Evolutionary conservation across 257 asterid species (phyloP), one percentile per base, ranked within the genome.

Genomic region (Galeopsis tetrahit): DNA sequence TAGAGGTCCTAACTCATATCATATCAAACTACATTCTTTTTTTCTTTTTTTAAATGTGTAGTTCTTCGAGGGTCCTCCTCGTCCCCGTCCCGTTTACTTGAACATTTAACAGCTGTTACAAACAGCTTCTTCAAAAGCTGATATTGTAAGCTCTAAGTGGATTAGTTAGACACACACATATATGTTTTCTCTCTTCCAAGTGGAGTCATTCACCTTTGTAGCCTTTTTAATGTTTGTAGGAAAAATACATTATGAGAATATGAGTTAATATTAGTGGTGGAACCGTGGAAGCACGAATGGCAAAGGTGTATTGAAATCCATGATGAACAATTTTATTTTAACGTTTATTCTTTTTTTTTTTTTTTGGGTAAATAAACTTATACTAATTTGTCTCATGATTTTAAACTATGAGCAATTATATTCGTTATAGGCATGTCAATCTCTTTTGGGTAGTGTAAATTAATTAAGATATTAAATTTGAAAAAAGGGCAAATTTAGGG

Each of bases 1-100:
- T 69, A 79, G 79, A 70, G 76, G 72, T 75, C 81, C 60, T 44
- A 35, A 75, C 70, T 75, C 75, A 17, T 74, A 68, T 61, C 15
- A 9, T 63, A 69, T 17, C 73, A 59, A 70, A 55, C 65, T 70
- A 63, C 31, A 58, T 69, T 82, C 68, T 63, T 82, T 56, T 51
- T 46, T 69, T 59, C 10, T 7, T 55, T 5, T 53, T 35, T 10
- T 4, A 15, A 4, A 33, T 7, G 52, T 64, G 56, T 14, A 10
- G 74, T 73, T 72, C 72, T 35, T 69, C 62, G 73, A 58, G 40
- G 78, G 35, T 62, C 28, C 28, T 21, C 28, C 28, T 21, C 28
- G 28, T 0, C 28, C 31, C 32, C 46, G 6, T 57, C 67, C 38
- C 63, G 10, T 7, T 5, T 10, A n/a, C 57, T 5, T n/a, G 43